A percentile compares a stretch with the other conserved stretches of the same genome.
phyloP scores from a whole-genome alignment of 1,284 basidiomycete genomes.

The Irpex sp. region DNA sequence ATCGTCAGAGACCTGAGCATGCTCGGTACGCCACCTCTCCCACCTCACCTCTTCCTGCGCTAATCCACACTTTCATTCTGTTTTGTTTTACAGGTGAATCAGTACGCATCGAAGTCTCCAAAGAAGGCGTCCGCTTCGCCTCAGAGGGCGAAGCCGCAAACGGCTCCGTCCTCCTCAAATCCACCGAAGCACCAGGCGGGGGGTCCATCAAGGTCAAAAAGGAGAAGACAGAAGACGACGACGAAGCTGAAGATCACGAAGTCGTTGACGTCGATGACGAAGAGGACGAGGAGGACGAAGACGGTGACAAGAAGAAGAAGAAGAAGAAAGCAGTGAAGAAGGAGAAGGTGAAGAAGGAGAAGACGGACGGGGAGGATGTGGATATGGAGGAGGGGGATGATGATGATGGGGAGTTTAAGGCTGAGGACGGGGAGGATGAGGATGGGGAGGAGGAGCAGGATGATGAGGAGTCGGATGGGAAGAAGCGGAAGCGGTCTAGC shows the following conservation, averaged over 20 bases:
- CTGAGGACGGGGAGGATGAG: slow-evolving; percentile 40
- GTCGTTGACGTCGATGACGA: slow-evolving; percentile 35
- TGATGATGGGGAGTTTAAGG: slow-evolving; percentile 39
- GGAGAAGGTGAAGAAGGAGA: slow-evolving; percentile 39
- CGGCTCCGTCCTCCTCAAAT: slow-evolving; percentile 84
- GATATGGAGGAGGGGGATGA: slow-evolving; percentile 34
- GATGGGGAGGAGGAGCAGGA: slow-evolving; percentile 47
- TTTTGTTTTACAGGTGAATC: slow-evolving; percentile 51
- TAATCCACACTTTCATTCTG: no score
- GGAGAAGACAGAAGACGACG: slow-evolving; percentile 42
- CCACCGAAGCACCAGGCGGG: slow-evolving; percentile 38
- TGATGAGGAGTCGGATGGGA: slow-evolving; percentile 30
- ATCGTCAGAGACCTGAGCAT: slow-evolving; percentile 93
- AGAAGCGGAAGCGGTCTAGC: slow-evolving; percentile 60
- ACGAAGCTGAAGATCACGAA: slow-evolving; percentile 36
- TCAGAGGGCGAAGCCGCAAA: slow-evolving; percentile 94
- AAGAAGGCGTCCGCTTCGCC: slow-evolving; percentile 94
- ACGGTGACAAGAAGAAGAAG: slow-evolving; percentile 40
- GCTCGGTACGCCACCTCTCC: slow-evolving; percentile 46
- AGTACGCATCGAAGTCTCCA: slow-evolving; percentile 93
- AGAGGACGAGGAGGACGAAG: slow-evolving; percentile 33
- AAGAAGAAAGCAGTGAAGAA: slow-evolving; percentile 37
- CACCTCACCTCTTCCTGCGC: not conserved
- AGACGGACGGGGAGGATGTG: slow-evolving; percentile 34
- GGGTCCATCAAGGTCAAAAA: slow-evolving; percentile 17